These are phyloP conservation scores for Spathaspora jeffriesii DNA, from an alignment of 1,139 yeast genomes.

Conservation along the genomic window DNA sequence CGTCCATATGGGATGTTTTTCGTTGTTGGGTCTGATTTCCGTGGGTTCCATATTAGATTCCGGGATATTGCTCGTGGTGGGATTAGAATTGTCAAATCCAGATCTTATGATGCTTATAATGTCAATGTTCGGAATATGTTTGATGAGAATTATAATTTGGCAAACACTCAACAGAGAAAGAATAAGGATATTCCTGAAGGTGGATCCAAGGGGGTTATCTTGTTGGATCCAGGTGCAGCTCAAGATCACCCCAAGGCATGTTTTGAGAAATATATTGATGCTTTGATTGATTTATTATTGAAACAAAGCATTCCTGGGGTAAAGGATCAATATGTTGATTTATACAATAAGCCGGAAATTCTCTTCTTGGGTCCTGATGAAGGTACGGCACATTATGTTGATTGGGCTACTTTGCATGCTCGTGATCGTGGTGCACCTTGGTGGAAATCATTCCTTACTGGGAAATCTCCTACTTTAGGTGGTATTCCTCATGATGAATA, in stretches of 20 bases:
- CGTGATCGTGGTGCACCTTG: slow-evolving; percentile 92
- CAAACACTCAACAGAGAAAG: slow-evolving; percentile 94
- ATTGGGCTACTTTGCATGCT: slow-evolving; percentile 99
- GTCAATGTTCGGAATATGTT: slow-evolving; percentile 86
- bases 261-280: slow-evolving; percentile 90
- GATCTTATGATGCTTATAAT: slow-evolving; percentile 83
- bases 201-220: slow-evolving; percentile 96
- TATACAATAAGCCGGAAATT: slow-evolving; percentile 83
- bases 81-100: slow-evolving; percentile 89
- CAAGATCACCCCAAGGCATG: slow-evolving; percentile 85
- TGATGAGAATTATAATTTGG: slow-evolving; percentile 96
- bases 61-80: slow-evolving; percentile 99
- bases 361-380: slow-evolving; percentile 98
- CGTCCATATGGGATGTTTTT: slow-evolving; percentile 94
- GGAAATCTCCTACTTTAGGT: slow-evolving; percentile 88
- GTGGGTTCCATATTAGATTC: slow-evolving; percentile 97
- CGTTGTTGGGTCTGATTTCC: slow-evolving; percentile 93
- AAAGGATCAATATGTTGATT: slow-evolving; percentile 84
- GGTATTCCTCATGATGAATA: slow-evolving; percentile 99
- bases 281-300: slow-evolving; percentile 84
- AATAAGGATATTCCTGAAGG: slow-evolving; percentile 99
- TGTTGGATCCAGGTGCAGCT: slow-evolving; percentile 78
- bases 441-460: slow-evolving; percentile 99
- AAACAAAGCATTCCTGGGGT: slow-evolving; percentile 73
- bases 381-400: slow-evolving; percentile 93